A percentile compares a stretch with the other conserved stretches of the same genome.
Evolutionary conservation across 2,329 filamentous ascomycete species (phyloP).

Genomic region (Penicillium sp.): DNA sequence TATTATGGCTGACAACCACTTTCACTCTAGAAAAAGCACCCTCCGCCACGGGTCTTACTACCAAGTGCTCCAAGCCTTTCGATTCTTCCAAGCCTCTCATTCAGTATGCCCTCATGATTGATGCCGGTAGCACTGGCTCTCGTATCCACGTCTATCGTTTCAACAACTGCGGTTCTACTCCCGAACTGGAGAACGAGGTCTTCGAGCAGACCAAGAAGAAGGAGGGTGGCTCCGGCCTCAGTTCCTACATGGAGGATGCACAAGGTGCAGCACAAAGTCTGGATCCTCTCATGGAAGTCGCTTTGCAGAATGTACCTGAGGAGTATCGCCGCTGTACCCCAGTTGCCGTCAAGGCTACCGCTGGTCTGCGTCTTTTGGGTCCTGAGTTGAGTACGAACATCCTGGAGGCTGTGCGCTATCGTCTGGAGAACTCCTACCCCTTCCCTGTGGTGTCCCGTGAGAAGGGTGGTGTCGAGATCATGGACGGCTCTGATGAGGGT

Average conservation of each 20-base stretch:
- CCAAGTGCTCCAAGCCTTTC: slow-evolving; percentile 77
- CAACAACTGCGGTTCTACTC: slow-evolving; percentile 96
- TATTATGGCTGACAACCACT: not conserved
- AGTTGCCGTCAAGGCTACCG: slow-evolving; percentile 96
- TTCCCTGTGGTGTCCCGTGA: slow-evolving; percentile 89
- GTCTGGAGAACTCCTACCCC: slow-evolving; percentile 84
- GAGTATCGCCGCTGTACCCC: slow-evolving; percentile 89
- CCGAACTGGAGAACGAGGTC: slow-evolving; percentile 85
- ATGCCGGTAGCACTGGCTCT: slow-evolving; percentile 95
- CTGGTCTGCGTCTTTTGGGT: slow-evolving; percentile 84
- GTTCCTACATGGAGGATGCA: slow-evolving; percentile 81
- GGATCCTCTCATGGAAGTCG: slow-evolving; percentile 82
- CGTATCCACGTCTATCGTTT: slow-evolving; percentile 98
- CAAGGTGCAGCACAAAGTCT: slow-evolving; percentile 85
- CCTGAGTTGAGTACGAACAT: slow-evolving; percentile 78
- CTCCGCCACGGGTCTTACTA: slow-evolving; percentile 54
- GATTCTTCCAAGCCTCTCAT: slow-evolving; percentile 89
- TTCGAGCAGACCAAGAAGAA: slow-evolving; percentile 92
- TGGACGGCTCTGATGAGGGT: slow-evolving; percentile 96
- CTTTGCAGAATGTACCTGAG: slow-evolving; percentile 79
- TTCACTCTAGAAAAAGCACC: slow-evolving; percentile 23
- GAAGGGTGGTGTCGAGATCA: slow-evolving; percentile 86
- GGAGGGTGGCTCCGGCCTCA: slow-evolving; percentile 74
- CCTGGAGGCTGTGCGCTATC: slow-evolving; percentile 75
- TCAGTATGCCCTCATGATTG: slow-evolving; percentile 98